Evolutionary conservation across 2,329 filamentous ascomycete genomes (phyloP).

Genomic region (Fusarium sp.): DNA sequence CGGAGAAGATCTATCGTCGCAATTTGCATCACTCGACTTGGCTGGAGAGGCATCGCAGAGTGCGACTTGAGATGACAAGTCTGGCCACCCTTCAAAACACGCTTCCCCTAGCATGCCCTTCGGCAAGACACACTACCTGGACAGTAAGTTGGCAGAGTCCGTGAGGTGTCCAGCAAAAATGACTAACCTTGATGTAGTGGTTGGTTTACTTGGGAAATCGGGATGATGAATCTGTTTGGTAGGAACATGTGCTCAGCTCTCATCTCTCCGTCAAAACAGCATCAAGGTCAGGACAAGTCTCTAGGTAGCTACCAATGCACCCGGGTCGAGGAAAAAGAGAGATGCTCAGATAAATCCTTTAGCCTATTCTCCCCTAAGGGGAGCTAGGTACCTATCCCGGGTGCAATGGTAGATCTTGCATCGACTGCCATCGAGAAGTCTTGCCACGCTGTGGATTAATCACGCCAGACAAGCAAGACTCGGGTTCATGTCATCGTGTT

Average conservation of each 20-base stretch:
- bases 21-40: background rate
- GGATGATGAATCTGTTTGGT: background rate
- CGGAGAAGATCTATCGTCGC: background rate
- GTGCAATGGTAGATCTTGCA: background rate
- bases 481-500: conserved; percentile 20
- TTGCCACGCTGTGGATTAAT: background rate
- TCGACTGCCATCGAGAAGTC: background rate
- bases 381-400: no score
- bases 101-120: background rate
- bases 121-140: background rate
- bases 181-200: background rate
- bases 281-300: background rate
- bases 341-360: no score
- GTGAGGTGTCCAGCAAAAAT: background rate
- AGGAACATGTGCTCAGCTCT: background rate
- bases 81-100: background rate
- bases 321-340: no score
- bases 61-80: background rate
- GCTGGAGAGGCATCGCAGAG: background rate
- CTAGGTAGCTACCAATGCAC: no score
- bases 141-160: background rate
- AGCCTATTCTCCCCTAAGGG: no score
- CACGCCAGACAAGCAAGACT: background rate
- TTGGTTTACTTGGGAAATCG: background rate
- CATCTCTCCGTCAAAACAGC: background rate